phyloP scores from a whole-genome alignment of 2,329 filamentous ascomycete species.

The Colletotrichum sp. region DNA sequence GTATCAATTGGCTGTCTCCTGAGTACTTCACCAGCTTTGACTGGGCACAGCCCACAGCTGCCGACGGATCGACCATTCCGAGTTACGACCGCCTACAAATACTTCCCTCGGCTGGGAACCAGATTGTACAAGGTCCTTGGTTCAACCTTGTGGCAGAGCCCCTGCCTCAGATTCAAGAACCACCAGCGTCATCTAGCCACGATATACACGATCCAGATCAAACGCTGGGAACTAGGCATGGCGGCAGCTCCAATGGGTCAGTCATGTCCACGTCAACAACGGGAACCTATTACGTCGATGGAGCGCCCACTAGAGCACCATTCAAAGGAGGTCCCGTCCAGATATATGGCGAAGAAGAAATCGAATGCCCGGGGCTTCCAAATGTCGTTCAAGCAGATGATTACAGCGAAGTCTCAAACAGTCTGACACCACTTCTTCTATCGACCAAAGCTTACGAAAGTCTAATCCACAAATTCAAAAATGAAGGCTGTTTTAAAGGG shows the following conservation, averaged over 20 bases:
- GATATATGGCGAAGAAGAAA: neutral
- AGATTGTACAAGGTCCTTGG: neutral
- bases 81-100: neutral
- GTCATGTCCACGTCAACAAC: neutral
- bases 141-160: neutral
- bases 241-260: neutral
- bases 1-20: slow-evolving; percentile 15
- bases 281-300: slow-evolving; percentile 1
- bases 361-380: neutral
- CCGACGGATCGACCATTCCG: neutral
- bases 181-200: neutral
- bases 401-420: neutral
- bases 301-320: neutral
- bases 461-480: neutral
- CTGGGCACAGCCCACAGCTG: neutral
- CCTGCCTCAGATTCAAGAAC: neutral
- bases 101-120: neutral
- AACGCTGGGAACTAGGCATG: neutral
- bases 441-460: neutral
- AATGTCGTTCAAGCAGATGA: neutral
- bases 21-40: neutral
- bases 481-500: neutral
- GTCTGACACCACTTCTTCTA: neutral
- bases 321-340: neutral
- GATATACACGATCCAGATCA: neutral